phyloP scores from a whole-genome alignment of 1,284 basidiomycete species.

The Mycena citricolor region DNA sequence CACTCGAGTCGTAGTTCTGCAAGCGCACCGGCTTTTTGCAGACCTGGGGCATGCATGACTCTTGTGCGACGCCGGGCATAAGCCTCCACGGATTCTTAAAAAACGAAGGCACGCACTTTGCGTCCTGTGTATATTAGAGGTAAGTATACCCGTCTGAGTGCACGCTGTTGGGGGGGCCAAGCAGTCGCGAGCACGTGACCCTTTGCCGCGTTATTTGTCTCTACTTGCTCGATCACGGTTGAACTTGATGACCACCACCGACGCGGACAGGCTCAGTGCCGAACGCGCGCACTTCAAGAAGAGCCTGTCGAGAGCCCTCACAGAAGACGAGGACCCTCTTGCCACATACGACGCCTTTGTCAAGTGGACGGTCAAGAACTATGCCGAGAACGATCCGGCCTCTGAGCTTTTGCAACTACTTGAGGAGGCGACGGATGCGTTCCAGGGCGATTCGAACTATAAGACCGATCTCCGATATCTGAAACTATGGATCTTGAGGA shows the following conservation, averaged over 20 bases:
- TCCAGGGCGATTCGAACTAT: constrained; percentile 39
- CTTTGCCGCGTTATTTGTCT: constrained; percentile 7
- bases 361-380: constrained; percentile 49
- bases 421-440: constrained; percentile 44
- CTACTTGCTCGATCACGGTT: not conserved
- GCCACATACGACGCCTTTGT: constrained; percentile 47
- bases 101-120: too few species aligned
- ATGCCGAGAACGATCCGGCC: constrained; percentile 45
- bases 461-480: constrained; percentile 79
- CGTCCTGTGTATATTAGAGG: too few species aligned
- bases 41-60: too few species aligned
- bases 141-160: too few species aligned
- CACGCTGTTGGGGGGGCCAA: too few species aligned
- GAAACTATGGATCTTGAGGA: constrained; percentile 89
- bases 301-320: constrained; percentile 28
- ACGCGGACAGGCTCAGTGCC: constrained; percentile 40
- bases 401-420: constrained; percentile 46
- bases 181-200: constrained; percentile 14
- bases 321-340: constrained; percentile 44
- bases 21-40: too few species aligned
- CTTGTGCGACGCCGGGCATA: too few species aligned
- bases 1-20: too few species aligned
- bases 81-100: too few species aligned
- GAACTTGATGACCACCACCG: constrained; percentile 18
- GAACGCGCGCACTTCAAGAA: constrained; percentile 35